phyloP scores from a whole-genome alignment of 2,329 filamentous ascomycete species.

The Scytalidium lignicola region DNA sequence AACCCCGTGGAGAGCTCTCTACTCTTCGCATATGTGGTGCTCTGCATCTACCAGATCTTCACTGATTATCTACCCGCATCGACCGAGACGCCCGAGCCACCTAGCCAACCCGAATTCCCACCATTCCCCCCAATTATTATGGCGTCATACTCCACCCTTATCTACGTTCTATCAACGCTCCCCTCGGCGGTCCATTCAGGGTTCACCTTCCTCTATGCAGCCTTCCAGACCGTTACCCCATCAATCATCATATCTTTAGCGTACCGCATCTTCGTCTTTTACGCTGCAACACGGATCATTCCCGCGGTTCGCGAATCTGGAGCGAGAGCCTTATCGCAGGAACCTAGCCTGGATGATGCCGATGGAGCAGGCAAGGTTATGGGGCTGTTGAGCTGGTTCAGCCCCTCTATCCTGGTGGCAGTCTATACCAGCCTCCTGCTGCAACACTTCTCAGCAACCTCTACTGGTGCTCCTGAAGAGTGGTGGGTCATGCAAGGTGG shows the following conservation, averaged over 20 bases:
- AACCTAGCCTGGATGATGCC: conserved; percentile 78
- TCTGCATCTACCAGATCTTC: conserved; percentile 98
- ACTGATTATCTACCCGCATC: conserved; percentile 86
- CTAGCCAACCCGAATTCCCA: conserved; percentile 78
- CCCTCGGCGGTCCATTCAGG: conserved; percentile 78
- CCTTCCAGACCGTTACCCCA: conserved; percentile 91
- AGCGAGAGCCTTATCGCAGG: conserved; percentile 74
- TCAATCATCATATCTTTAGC: conserved; percentile 93
- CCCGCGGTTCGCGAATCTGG: conserved; percentile 86
- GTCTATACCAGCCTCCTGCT: conserved; percentile 94
- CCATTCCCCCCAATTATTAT: conserved; percentile 97
- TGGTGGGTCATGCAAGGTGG: conserved; percentile 86
- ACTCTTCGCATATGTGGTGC: conserved; percentile 94
- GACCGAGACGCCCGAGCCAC: conserved; percentile 48
- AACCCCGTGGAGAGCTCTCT: conserved; percentile 94
- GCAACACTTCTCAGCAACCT: conserved; percentile 84
- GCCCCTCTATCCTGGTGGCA: conserved; percentile 86
- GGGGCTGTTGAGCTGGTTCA: conserved; percentile 87
- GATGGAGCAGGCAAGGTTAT: conserved; percentile 77
- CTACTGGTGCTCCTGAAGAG: conserved; percentile 54
- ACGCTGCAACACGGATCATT: conserved; percentile 92
- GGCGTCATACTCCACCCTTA: conserved; percentile 90
- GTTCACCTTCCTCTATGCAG: conserved; percentile 81
- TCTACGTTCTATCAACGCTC: conserved; percentile 78
- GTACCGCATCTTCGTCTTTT: conserved; percentile 92